A percentile compares a stretch with the other conserved stretches of the same genome.
phyloP scores from a whole-genome alignment of 306 rosid genomes.

The Quercus ilex region DNA sequence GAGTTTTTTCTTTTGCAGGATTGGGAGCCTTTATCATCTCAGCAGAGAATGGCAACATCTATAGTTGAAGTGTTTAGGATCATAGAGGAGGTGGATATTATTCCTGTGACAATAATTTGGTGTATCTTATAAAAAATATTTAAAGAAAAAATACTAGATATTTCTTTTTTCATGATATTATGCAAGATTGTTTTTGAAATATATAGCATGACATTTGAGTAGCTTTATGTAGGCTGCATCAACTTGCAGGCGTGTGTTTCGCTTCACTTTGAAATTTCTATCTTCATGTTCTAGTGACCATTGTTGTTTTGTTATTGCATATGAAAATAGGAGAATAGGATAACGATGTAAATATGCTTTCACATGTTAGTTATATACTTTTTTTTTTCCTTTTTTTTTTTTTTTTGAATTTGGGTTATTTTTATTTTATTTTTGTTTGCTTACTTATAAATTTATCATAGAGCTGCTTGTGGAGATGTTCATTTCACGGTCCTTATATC shows the following conservation, averaged over 20 bases:
- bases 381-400: neutral
- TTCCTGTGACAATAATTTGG: neutral
- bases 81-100: conserved; percentile 47
- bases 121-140: neutral
- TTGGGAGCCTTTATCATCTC: conserved; percentile 57
- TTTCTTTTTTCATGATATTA: neutral
- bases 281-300: neutral
- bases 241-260: neutral
- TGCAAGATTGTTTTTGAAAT: neutral
- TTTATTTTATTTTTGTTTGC: neutral
- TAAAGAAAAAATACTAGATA: neutral
- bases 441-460: neutral
- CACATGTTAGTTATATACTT: neutral
- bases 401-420: neutral
- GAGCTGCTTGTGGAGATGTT: neutral
- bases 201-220: neutral
- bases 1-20: conserved; percentile 27
- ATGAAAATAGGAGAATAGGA: neutral
- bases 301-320: neutral
- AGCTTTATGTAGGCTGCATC: neutral
- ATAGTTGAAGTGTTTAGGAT: conserved; percentile 53
- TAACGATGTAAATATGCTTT: neutral
- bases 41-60: conserved; percentile 52
- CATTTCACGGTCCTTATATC: neutral
- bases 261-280: conserved; percentile 3